Base-by-base conservation (phyloP, 345 rosid genomes). In the Brassica napus region DNA sequence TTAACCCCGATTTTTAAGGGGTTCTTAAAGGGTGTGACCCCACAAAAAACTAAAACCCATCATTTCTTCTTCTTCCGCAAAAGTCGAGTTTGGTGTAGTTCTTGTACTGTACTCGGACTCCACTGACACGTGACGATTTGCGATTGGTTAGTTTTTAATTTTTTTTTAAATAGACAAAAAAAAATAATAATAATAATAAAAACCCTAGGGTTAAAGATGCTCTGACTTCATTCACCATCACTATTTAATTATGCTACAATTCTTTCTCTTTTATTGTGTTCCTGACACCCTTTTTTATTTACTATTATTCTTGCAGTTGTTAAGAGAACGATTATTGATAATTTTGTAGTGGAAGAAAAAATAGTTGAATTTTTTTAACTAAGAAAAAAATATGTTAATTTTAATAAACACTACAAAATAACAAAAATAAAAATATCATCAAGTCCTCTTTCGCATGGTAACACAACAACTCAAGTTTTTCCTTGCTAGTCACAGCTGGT, bases 191-290 rank as follows among this genome's bases (percentile, higher is more conserved):
- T 21, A 21, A 21, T 21, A 21, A 21, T 21, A 21, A 21, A 21
- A 21, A 21, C 23, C 23, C 23, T 21, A 21, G 23, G 23, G 23
- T 21, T 21, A 21, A 21, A 21, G 23, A 21, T 21, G 23, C 23
- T 21, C 23, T 21, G 23, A 75, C 28, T 65, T 75, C 65, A 7
- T n/a, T 63, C 67, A 31, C 61, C 34, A 54, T 23, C 39, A n/a
- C 8, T 14, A 55, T 8, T 75, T 37, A 57, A 10, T 75, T 37
- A 37, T 16, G 57, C 66, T 15, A 35, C 37, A 11, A 6, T 26
- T 31, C 47, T 75, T 10, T 59, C 28, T n/a, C 24, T 4, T 39
- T 39, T 39, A 3, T 39, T 39, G 12, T 39, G 44, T 14, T 11
- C 10, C 32, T 74, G 65, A 55, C 65, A 52, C 65, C 31, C 12